These are phyloP conservation scores for Pichia rugopelliculosa DNA, from an alignment of 805 yeast genomes.

Conservation along the genomic window DNA sequence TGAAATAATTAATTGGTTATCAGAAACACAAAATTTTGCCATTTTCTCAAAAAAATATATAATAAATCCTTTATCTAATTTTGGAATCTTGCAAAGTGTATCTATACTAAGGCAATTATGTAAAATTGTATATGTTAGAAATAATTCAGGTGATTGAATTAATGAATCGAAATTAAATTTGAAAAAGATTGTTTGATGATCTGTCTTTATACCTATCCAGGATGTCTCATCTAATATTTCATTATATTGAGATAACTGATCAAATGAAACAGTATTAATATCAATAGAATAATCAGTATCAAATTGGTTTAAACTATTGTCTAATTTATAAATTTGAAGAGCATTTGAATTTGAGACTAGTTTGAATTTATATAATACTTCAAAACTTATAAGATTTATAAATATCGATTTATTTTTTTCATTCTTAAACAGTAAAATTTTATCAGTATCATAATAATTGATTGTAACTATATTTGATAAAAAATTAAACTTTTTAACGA, in stretches of 20 bases:
- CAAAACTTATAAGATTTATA: slow-evolving; percentile 2
- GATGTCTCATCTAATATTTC: not conserved
- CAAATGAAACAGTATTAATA: not conserved
- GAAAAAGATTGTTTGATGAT: not conserved
- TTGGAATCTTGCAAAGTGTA: not conserved
- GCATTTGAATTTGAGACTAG: not conserved
- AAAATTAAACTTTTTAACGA: not conserved
- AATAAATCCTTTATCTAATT: not conserved
- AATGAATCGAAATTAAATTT: not conserved
- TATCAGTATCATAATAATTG: slow-evolving; percentile 9
- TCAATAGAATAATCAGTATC: not conserved
- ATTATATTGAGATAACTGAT: not conserved
- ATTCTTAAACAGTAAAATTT: slow-evolving; percentile 9
- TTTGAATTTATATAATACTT: not conserved
- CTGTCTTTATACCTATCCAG: not conserved
- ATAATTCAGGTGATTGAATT: not conserved
- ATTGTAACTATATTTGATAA: not conserved
- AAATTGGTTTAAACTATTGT: not conserved
- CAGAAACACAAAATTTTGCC: not conserved
- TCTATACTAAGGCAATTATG: not conserved
- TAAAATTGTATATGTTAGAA: not conserved
- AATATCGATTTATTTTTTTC: not conserved
- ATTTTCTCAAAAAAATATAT: not conserved
- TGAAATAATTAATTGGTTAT: not conserved
- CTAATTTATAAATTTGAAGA: not conserved